A percentile compares a stretch with the other conserved stretches of the same genome.
phyloP scores from a whole-genome alignment of 345 rosid species.

The Eucalyptus melliodora region DNA sequence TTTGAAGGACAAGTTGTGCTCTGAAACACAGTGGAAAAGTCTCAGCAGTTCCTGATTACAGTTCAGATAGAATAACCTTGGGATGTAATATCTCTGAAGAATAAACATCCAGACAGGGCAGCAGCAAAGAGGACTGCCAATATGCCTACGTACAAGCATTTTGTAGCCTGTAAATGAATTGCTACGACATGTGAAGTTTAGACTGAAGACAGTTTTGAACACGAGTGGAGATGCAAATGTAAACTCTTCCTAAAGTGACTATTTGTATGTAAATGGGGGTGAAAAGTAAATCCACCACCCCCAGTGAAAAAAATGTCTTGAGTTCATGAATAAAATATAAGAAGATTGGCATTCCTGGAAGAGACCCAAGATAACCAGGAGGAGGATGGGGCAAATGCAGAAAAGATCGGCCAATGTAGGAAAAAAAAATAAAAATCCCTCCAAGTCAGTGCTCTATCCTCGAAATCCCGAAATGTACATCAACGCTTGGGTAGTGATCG shows the following conservation, averaged over 20 bases:
- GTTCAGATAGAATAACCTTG: background rate
- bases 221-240: background rate
- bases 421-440: background rate
- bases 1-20: background rate
- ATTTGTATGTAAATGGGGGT: background rate
- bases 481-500: slow-evolving; percentile 37
- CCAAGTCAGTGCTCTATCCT: background rate
- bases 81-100: background rate
- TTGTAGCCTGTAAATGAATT: background rate
- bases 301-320: background rate
- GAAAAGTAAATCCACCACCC: background rate
- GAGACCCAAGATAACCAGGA: background rate
- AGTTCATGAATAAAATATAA: background rate
- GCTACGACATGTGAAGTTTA: background rate
- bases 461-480: background rate
- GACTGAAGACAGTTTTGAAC: background rate
- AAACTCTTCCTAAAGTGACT: background rate
- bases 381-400: background rate
- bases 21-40: background rate
- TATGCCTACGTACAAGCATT: background rate
- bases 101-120: background rate
- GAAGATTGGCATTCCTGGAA: background rate
- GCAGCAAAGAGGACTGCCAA: background rate
- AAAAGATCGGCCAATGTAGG: background rate
- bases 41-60: background rate